A percentile compares a stretch with the other conserved stretches of the same genome.
Conservation (phyloP, 73 alveolate genomes). For the Tetrahymena borealis region DNA sequence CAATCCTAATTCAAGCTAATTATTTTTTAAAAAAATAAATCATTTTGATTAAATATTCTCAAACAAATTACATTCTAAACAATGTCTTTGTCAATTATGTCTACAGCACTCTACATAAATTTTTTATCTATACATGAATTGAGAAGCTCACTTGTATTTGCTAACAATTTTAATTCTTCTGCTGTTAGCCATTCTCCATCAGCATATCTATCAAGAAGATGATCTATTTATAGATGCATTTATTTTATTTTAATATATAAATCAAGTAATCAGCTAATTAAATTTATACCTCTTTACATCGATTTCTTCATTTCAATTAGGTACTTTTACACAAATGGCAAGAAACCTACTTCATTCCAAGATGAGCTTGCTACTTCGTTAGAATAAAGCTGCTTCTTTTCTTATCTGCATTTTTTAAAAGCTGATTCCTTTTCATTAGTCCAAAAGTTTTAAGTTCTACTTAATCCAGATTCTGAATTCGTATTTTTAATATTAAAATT, state of each 20-base stretch:
- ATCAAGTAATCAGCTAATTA: not conserved
- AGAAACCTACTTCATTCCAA: slow-evolving; percentile 40
- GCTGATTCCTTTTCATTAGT: not conserved
- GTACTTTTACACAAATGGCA: slow-evolving; percentile 23
- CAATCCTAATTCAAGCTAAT: slow-evolving; percentile 5
- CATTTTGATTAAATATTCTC: not conserved
- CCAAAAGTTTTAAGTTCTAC: slow-evolving; percentile 9
- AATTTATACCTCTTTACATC: not conserved
- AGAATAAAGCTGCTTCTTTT: slow-evolving; percentile 26
- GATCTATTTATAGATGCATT: not conserved
- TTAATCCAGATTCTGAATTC: not conserved
- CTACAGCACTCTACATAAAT: slow-evolving; percentile 26
- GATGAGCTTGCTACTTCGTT: slow-evolving; percentile 30
- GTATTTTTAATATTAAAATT: not conserved
- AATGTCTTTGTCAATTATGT: slow-evolving; percentile 6
- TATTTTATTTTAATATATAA: not conserved
- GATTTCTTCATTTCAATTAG: slow-evolving; percentile 17
- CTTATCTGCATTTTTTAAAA: slow-evolving; percentile 18
- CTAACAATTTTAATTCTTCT: slow-evolving; percentile 30
- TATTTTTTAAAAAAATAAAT: not conserved
- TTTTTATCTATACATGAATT: slow-evolving; percentile 43
- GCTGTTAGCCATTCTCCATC: slow-evolving; percentile 43
- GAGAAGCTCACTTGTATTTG: slow-evolving; percentile 38
- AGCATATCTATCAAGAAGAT: slow-evolving; percentile 15
- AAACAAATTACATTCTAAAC: not conserved